Conservation (phyloP, 225 moss, liverwort and hornwort species). For the Marchantia paleacea region DNA sequence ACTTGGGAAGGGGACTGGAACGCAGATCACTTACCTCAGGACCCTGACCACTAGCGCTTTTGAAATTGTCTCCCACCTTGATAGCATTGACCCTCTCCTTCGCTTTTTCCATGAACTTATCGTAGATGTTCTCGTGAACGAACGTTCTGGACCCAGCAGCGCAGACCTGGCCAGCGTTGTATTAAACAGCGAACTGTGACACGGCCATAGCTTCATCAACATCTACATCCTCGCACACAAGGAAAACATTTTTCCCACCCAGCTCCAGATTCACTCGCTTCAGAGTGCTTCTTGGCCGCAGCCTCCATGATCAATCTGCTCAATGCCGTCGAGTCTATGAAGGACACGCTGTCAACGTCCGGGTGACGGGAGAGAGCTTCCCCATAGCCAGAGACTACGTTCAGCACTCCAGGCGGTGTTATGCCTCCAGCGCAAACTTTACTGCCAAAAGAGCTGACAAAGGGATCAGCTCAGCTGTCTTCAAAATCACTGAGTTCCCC, state of each 20-base stretch:
- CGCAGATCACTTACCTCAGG: conserved; percentile 39
- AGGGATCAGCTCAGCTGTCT: conserved; percentile 78
- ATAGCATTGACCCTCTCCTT: conserved; percentile 49
- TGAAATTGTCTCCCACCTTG: conserved; percentile 75
- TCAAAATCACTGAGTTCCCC: conserved; percentile 63
- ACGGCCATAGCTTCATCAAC: conserved; percentile 65
- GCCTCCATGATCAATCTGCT: conserved; percentile 66
- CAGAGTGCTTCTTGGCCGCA: conserved; percentile 72
- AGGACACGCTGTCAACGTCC: conserved; percentile 68
- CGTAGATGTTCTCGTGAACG: conserved; percentile 81
- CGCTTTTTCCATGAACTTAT: conserved; percentile 74
- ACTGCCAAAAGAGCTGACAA: conserved; percentile 71
- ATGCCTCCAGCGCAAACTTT: conserved; percentile 75
- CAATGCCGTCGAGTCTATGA: conserved; percentile 73
- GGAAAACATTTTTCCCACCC: conserved; percentile 73
- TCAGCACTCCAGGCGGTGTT: conserved; percentile 73
- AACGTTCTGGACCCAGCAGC: conserved; percentile 71
- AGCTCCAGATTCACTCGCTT: conserved; percentile 71
- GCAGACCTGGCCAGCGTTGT: conserved; percentile 81
- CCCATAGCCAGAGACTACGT: conserved; percentile 69
- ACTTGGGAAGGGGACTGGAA: too few relatives aligned
- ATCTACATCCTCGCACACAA: conserved; percentile 70
- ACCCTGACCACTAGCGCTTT: conserved; percentile 59
- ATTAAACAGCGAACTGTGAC: conserved; percentile 66
- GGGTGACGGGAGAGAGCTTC: conserved; percentile 58